Conservation (phyloP, 192 early-diverging fungal species). For the Dimargaris cristalligena region DNA sequence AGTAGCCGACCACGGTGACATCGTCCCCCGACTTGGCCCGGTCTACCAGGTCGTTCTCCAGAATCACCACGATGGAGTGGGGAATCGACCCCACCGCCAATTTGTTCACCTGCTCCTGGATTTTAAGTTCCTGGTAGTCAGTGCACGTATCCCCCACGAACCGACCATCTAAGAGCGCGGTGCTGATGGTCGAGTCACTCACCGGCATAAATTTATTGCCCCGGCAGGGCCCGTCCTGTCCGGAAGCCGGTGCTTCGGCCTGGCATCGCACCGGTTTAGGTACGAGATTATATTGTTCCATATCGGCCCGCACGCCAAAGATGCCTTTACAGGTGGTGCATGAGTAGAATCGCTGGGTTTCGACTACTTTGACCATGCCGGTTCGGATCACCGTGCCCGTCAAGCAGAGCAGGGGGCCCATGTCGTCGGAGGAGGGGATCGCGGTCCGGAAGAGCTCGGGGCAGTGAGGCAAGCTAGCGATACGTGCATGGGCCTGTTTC, state of each 20-base stretch:
- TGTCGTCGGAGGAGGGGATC: conserved; percentile 39
- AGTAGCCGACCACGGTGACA: conserved; percentile 39
- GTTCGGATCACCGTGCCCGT: conserved; percentile 52
- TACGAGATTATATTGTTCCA: conserved; percentile 47
- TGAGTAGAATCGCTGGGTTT: conserved; percentile 30
- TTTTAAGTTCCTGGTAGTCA: conserved; percentile 67
- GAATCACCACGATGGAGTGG: conserved; percentile 34
- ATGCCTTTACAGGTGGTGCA: conserved; percentile 39
- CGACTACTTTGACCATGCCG: conserved; percentile 50
- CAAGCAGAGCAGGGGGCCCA: conserved; percentile 36
- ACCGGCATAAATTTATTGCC: conserved; percentile 34
- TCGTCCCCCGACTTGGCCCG: conserved; percentile 40
- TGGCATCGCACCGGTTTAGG: conserved; percentile 33
- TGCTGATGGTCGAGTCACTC: conserved; percentile 14
- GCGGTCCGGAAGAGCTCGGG: conserved; percentile 22
- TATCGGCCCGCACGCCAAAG: conserved; percentile 37
- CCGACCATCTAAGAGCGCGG: not conserved
- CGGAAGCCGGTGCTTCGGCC: conserved; percentile 17
- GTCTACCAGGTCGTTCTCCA: conserved; percentile 43
- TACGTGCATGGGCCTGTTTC: conserved; percentile 16
- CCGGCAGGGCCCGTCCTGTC: too few species aligned
- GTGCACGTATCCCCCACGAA: conserved; percentile 21
- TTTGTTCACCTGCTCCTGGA: conserved; percentile 52
- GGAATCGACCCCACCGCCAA: conserved; percentile 47
- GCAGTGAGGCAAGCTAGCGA: conserved; percentile 19